A percentile compares a stretch with the other conserved stretches of the same genome.
These are phyloP conservation scores for Xylaria multiplex DNA, from an alignment of 2,329 filamentous ascomycete species.

Conservation along the genomic window DNA sequence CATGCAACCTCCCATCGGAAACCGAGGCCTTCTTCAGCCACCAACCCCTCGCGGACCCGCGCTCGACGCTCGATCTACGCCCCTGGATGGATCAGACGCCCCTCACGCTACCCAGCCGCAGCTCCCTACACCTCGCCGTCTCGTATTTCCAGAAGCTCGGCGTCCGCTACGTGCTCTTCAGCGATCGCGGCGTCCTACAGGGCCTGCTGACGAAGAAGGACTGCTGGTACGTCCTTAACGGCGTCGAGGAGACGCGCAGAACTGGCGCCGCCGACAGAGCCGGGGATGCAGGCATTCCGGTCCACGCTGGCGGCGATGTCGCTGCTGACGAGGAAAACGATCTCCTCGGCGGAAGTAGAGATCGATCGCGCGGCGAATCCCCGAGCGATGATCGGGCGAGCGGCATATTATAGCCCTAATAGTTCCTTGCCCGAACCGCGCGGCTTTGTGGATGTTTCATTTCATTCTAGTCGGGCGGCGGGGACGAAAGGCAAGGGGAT, in stretches of 20 bases:
- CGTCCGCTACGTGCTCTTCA: conserved; percentile 88
- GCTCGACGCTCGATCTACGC: conserved; percentile 82
- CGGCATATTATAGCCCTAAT: conserved; percentile 40
- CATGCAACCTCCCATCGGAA: conserved; percentile 70
- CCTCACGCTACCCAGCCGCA: conserved; percentile 82
- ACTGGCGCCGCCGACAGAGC: conserved; percentile 45
- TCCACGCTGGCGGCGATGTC: conserved; percentile 22
- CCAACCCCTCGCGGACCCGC: conserved; percentile 81
- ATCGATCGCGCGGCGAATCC: conserved; percentile 26
- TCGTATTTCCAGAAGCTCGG: conserved; percentile 96
- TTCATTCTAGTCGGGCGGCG: not conserved
- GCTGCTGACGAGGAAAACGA: conserved; percentile 36
- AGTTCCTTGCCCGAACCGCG: not conserved
- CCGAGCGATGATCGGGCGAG: conserved; percentile 40
- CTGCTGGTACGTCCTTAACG: conserved; percentile 91
- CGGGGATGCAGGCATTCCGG: conserved; percentile 46
- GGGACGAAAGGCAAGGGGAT: not conserved
- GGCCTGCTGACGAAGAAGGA: conserved; percentile 97
- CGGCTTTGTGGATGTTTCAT: not conserved
- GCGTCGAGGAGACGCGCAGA: conserved; percentile 70
- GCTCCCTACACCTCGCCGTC: conserved; percentile 83
- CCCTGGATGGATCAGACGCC: conserved; percentile 99
- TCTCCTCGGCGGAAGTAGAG: conserved; percentile 35
- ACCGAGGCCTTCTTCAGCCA: conserved; percentile 88
- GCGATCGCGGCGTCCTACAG: conserved; percentile 81